These are phyloP conservation scores for Yamadazyma phyllophila DNA, from an alignment of 805 yeast genomes.

Conservation along the genomic window DNA sequence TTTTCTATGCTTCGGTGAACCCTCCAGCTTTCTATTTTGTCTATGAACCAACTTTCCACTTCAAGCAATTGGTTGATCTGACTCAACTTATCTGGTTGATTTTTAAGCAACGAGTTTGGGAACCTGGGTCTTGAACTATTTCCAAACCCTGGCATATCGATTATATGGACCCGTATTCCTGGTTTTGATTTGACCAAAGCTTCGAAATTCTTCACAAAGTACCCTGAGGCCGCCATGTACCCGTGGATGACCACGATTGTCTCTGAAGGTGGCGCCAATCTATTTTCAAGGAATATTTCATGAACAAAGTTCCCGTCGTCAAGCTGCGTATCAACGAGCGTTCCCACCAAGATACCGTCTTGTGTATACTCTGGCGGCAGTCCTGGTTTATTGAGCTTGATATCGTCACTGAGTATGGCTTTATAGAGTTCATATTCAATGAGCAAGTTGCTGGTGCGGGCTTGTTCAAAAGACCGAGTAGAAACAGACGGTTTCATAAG, in stretches of 20 bases:
- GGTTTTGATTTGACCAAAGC: constrained; percentile 26
- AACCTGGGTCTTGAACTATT: constrained; percentile 41
- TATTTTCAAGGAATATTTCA: constrained; percentile 33
- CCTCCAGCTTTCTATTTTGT: constrained; percentile 39
- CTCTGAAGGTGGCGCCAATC: constrained; percentile 6
- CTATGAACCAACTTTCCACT: constrained; percentile 43
- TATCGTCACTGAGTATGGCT: constrained; percentile 30
- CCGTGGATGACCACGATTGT: constrained; percentile 37
- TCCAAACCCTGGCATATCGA: constrained; percentile 44
- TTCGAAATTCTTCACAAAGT: constrained; percentile 39
- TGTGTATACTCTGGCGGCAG: constrained; percentile 5
- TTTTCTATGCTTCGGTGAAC: constrained; percentile 17
- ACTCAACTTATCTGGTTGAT: constrained; percentile 18
- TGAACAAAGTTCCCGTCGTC: constrained; percentile 31
- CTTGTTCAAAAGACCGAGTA: constrained; percentile 12
- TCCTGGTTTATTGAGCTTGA: constrained; percentile 23
- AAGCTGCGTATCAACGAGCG: constrained; percentile 30
- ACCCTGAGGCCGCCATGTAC: constrained; percentile 46
- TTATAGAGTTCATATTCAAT: constrained; percentile 35
- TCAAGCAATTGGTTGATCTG: constrained; percentile 31
- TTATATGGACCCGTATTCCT: constrained; percentile 35
- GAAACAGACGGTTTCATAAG: constrained; percentile 18
- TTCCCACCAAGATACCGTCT: constrained; percentile 13
- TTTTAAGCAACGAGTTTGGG: constrained; percentile 27
- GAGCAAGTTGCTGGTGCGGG: constrained; percentile 23